Conservation (phyloP, 495 filamentous ascomycete species). For the Penicillium paradoxum region DNA sequence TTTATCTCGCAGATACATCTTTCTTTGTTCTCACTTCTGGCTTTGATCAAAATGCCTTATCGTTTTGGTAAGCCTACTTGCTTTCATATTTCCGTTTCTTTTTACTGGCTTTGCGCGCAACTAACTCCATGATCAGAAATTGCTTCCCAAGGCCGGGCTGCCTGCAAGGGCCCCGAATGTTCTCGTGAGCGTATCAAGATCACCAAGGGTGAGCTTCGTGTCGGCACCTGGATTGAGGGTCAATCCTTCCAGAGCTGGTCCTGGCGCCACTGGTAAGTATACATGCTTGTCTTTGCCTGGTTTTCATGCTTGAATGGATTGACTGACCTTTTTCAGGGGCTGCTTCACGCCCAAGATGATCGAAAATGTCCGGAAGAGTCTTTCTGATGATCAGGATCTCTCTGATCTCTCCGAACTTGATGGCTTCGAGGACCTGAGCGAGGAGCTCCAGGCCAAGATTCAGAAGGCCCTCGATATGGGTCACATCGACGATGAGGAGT, state of each 20-base stretch:
- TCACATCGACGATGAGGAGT: slow-evolving; percentile 72
- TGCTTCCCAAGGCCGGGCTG: slow-evolving; percentile 55
- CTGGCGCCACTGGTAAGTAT: slow-evolving; percentile 75
- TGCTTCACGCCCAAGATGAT: slow-evolving; percentile 67
- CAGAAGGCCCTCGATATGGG: slow-evolving; percentile 58
- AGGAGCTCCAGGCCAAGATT: slow-evolving; percentile 59
- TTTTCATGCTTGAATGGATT: not conserved
- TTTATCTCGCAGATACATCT: not conserved
- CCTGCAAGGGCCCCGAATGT: slow-evolving; percentile 64
- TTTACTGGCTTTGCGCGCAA: not conserved
- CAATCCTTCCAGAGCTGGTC: slow-evolving; percentile 47
- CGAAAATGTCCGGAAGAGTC: slow-evolving; percentile 31
- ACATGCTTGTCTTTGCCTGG: not conserved
- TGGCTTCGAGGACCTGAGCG: slow-evolving; percentile 66
- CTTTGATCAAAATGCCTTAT: slow-evolving; percentile 10
- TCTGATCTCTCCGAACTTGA: slow-evolving; percentile 50
- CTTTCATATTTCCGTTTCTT: not conserved
- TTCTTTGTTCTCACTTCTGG: not conserved
- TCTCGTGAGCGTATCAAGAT: slow-evolving; percentile 63
- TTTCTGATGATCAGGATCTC: slow-evolving; percentile 31
- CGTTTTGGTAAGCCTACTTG: slow-evolving; percentile 16
- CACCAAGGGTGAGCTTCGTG: slow-evolving; percentile 66
- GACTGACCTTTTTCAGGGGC: slow-evolving; percentile 51
- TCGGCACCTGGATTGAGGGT: slow-evolving; percentile 61
- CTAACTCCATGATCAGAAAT: slow-evolving; percentile 49